Evolutionary conservation across 345 rosid species (phyloP), one percentile per base, ranked within the genome.

Genomic region (Pistacia integerrima): DNA sequence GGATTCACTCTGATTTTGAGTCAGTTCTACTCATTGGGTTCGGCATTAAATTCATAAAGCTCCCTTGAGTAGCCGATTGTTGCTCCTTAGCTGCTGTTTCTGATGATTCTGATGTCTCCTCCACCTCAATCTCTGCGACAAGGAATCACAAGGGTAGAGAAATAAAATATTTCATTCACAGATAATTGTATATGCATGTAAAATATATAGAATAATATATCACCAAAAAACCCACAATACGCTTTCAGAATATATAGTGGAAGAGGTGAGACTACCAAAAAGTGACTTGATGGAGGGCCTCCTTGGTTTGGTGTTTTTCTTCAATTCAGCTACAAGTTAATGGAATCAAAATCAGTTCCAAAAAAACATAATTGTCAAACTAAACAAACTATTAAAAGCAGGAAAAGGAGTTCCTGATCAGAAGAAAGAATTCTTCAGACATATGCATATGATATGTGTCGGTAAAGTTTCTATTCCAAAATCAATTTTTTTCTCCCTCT

Each of bases 221-320:
- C 13, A 67, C 1, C 11, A 46, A 4, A 73, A 60, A 55, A 30
- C 9, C 35, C 33, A 55, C 11, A 25, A 30, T 8, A 73, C 4
- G 56, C n/a, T 54, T 20, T 16, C 11, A 44, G 56, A 17, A 75
- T 59, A 58, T 56, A 18, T 64, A 35, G 35, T 2, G 60, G 62
- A 62, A 63, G 20, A 22, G 12, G 46, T 8, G 11, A 38, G 58
- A 77, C 8, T 87, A 93, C 98, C 98, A 69, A 93, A 93, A 38
- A 93, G 90, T 66, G 97, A 82, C 88, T 87, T 93, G 77, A 93
- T 69, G 12, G 95, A 85, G 58, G 97, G 98, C 80, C 88, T 86
- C 76, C 78, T 90, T 58, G 91, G 77, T 80, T 84, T 93, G 60
- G 85, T 75, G 82, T 63, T 85, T 79, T 92, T 92, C 83, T 91